Base-by-base conservation (phyloP, 148 eudicot species). In the Camellia japonica region DNA sequence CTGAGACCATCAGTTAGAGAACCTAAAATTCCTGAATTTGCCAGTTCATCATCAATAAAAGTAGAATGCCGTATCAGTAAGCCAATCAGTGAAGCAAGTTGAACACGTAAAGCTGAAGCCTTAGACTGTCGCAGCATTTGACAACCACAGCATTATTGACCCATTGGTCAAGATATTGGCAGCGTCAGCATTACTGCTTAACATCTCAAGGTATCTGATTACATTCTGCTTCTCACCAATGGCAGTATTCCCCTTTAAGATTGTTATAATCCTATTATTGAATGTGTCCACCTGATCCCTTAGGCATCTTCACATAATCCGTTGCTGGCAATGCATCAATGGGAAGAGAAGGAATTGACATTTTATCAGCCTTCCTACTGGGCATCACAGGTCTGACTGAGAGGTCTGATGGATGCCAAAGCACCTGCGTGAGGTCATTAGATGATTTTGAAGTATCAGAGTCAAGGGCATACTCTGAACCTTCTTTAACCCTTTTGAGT, bases 321-420 rank as follows among this genome's bases (percentile, higher is more conserved):
- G 94, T 72, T 77, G 89, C 91, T 15, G 90, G 84, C 73, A 87
- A 47, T 71, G 93, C 89, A 80, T 88, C 90, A 76, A 92, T 89
- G 15, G 98, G 91, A 80, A 97, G 92, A 38, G 93, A 84, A 77
- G 89, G 88, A 67, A 83, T 80, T 15, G 88, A 78, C 78, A 80
- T 81, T 87, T 92, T 97, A 80, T 89, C 90, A 73, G 91, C 89
- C 87, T 94, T 97, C 84, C 91, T 90, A 83, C 92, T 90, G 46
- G 97, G 98, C 99, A 97, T 97, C 59, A 94, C 99, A 74, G 99
- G 99, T 76, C 97, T 90, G 81, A 97, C 99, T 51, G 99, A 91
- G 80, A 94, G 94, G 86, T 97, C 99, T 84, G 99, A 97, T 83
- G 93, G 87, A 91, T 97, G 99, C 99, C 99, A 97, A 79, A 94